Evolutionary conservation across 1,284 basidiomycete species (phyloP).

Genomic region (Irpex rosettiformis): DNA sequence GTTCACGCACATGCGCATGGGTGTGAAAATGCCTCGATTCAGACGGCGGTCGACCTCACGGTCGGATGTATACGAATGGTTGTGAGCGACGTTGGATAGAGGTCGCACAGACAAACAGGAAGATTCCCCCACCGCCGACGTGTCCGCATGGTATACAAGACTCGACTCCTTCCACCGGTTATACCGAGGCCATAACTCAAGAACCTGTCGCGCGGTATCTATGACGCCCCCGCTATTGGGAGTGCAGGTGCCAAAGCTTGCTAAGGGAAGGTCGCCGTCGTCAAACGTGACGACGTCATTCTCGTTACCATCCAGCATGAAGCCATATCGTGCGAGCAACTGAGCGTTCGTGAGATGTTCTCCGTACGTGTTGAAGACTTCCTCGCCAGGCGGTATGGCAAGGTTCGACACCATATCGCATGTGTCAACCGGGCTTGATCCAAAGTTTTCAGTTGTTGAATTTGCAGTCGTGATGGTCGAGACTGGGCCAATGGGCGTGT

Average conservation of each 20-base stretch:
- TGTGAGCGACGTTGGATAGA: too few relatives aligned
- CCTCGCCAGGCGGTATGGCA: slow-evolving; percentile 45
- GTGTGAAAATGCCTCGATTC: not conserved
- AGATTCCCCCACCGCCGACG: not conserved
- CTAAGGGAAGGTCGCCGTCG: slow-evolving; percentile 30
- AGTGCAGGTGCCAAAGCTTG: not conserved
- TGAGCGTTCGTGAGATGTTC: slow-evolving; percentile 65
- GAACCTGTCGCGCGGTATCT: not conserved
- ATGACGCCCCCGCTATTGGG: not conserved
- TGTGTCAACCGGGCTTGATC: slow-evolving; percentile 34
- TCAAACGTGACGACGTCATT: slow-evolving; percentile 53
- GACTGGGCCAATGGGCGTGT: slow-evolving; percentile 2
- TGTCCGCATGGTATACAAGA: slow-evolving; percentile 14
- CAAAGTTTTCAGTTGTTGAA: too few relatives aligned
- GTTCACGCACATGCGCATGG: slow-evolving; percentile 22
- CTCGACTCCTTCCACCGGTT: slow-evolving; percentile 13
- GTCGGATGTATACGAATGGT: too few relatives aligned
- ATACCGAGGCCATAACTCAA: slow-evolving; percentile 9
- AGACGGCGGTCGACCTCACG: not conserved
- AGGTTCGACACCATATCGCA: slow-evolving; percentile 68
- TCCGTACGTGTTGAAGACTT: slow-evolving; percentile 90
- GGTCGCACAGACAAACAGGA: not conserved
- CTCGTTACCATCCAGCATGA: slow-evolving; percentile 61
- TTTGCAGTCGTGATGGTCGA: not conserved
- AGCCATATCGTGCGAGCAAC: slow-evolving; percentile 75